Percentiles rank a stretch among this genome's conserved stretches.
These are phyloP conservation scores for Pascua sp. DNA, from an alignment of 1,284 basidiomycete species.

Conservation along the genomic window DNA sequence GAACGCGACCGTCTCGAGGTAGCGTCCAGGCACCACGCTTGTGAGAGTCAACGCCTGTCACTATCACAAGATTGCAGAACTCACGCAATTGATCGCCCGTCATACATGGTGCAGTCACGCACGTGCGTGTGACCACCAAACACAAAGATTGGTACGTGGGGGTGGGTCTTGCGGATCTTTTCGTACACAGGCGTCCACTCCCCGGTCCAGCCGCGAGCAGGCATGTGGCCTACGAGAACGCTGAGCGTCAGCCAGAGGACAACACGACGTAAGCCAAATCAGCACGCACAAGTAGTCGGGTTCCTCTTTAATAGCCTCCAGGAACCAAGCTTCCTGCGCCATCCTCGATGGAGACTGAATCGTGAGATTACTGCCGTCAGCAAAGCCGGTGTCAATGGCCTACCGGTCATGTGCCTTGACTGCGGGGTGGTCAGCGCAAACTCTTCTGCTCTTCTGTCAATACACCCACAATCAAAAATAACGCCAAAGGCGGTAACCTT, in stretches of 20 bases:
- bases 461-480: constrained; percentile 58
- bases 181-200: constrained; percentile 69
- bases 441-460: not conserved
- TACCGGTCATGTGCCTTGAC: constrained; percentile 36
- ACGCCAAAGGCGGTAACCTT: constrained; percentile 75
- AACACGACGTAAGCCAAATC: no score
- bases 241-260: constrained; percentile 5
- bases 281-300: constrained; percentile 66
- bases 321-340: constrained; percentile 67
- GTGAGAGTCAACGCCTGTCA: constrained; percentile 61
- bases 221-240: constrained; percentile 46
- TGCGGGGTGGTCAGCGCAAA: constrained; percentile 11
- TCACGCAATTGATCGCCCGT: constrained; percentile 44
- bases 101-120: constrained; percentile 64
- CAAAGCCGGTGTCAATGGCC: no score
- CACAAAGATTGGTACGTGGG: constrained; percentile 69
- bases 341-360: constrained; percentile 69
- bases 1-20: constrained; percentile 79
- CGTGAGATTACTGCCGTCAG: constrained; percentile 56
- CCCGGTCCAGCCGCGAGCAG: constrained; percentile 37
- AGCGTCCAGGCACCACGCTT: constrained; percentile 70
- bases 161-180: constrained; percentile 68
- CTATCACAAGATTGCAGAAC: constrained; percentile 21
- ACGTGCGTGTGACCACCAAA: constrained; percentile 77
- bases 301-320: constrained; percentile 69